These are phyloP conservation scores for Coemansia sp. DNA, from an alignment of 192 early-diverging fungal genomes.

Conservation along the genomic window DNA sequence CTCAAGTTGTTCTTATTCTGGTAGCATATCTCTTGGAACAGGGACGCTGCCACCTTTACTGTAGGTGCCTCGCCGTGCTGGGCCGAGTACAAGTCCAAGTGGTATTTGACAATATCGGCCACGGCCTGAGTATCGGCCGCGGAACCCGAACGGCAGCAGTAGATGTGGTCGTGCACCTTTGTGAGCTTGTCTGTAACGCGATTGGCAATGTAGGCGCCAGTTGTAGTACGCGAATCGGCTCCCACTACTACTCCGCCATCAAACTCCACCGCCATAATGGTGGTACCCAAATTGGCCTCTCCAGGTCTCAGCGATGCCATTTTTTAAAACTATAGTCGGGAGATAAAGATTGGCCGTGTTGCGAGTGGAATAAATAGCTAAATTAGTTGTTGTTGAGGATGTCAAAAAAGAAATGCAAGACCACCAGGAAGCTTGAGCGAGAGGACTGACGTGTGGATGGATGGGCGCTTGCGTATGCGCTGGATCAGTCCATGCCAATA, in stretches of 20 bases:
- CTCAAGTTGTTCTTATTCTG: slow-evolving; percentile 85
- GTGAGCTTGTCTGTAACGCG: slow-evolving; percentile 99
- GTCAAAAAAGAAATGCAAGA: background rate
- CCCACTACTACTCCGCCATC: slow-evolving; percentile 93
- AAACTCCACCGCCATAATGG: slow-evolving; percentile 95
- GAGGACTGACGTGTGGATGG: slow-evolving; percentile 1
- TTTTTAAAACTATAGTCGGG: slow-evolving; percentile 5
- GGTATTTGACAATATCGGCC: slow-evolving; percentile 96
- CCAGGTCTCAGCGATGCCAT: slow-evolving; percentile 81
- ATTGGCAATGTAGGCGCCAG: slow-evolving; percentile 95
- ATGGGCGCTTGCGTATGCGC: slow-evolving; percentile 14
- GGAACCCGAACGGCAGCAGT: slow-evolving; percentile 96
- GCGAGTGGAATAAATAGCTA: background rate
- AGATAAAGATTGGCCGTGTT: background rate
- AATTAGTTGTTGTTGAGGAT: background rate
- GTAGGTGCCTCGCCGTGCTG: slow-evolving; percentile 84
- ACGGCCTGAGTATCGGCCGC: slow-evolving; percentile 99
- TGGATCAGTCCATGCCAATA: background rate
- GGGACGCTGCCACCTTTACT: slow-evolving; percentile 82
- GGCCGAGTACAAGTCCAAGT: slow-evolving; percentile 90
- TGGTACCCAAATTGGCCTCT: slow-evolving; percentile 96
- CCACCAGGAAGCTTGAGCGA: background rate
- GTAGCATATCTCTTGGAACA: slow-evolving; percentile 96
- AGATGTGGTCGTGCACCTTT: slow-evolving; percentile 92
- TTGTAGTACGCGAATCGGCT: slow-evolving; percentile 96